phyloP scores from a whole-genome alignment of 176 grass and related monocot species.

The Cenchrus americanus region DNA sequence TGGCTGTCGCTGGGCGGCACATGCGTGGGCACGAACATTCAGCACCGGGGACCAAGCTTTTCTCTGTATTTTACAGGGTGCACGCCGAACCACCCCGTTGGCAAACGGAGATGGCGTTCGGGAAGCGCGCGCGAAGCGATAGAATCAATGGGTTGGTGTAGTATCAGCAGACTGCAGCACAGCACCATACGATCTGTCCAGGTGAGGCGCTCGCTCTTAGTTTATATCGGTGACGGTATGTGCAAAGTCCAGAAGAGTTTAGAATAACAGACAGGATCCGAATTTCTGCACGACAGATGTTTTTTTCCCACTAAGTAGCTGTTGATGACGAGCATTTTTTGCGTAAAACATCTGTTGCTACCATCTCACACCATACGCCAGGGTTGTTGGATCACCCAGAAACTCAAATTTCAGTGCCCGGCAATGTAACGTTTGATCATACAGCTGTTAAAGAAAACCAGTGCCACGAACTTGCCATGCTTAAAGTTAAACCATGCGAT shows the following conservation, averaged over 20 bases:
- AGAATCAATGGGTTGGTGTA: not conserved
- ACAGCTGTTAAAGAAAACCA: too few relatives aligned
- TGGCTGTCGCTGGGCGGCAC: not conserved
- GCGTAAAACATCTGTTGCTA: not conserved
- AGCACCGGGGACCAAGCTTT: too few relatives aligned
- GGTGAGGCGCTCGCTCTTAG: not conserved
- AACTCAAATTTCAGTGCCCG: too few relatives aligned
- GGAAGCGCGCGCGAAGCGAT: not conserved
- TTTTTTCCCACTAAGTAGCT: not conserved
- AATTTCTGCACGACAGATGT: not conserved
- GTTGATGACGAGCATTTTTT: not conserved
- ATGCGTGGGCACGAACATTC: constrained; percentile 25
- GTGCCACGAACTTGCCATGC: too few relatives aligned
- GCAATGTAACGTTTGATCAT: too few relatives aligned
- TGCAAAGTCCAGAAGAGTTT: not conserved
- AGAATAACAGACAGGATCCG: not conserved
- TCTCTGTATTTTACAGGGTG: constrained; percentile 11
- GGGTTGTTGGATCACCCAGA: too few relatives aligned
- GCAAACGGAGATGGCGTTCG: not conserved
- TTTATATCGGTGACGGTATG: not conserved
- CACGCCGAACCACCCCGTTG: not conserved
- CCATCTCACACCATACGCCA: too few relatives aligned
- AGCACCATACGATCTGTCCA: constrained; percentile 1
- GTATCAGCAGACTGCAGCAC: too few relatives aligned
- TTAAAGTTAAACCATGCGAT: too few relatives aligned